These are phyloP conservation scores for Alopecurus myosuroides DNA, from an alignment of 176 grass and related monocot species.

Conservation along the genomic window DNA sequence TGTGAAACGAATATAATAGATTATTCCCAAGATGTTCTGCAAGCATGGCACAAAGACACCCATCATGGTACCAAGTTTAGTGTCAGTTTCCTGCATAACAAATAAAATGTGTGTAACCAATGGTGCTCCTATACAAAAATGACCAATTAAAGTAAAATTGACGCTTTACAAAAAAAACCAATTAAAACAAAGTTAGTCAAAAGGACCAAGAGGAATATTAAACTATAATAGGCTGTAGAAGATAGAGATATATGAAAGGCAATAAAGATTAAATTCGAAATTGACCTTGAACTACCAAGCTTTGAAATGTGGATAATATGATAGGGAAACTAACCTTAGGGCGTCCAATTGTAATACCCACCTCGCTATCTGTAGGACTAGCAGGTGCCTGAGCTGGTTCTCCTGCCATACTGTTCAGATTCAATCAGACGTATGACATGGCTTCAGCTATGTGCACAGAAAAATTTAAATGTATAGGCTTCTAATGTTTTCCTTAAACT, in stretches of 20 bases:
- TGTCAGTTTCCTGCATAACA: slow-evolving; percentile 42
- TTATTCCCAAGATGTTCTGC: slow-evolving; percentile 98
- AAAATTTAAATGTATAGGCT: neutral
- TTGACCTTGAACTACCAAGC: neutral
- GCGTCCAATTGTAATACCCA: slow-evolving; percentile 41
- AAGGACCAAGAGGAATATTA: neutral
- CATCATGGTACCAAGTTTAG: slow-evolving; percentile 89
- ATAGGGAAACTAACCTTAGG: slow-evolving; percentile 45
- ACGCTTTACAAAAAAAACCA: neutral
- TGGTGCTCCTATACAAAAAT: neutral
- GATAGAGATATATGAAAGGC: neutral
- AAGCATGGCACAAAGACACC: slow-evolving; percentile 96
- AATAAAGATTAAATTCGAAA: neutral
- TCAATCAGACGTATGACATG: slow-evolving; percentile 12
- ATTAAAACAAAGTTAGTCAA: neutral
- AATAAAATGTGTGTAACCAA: slow-evolving; percentile 17
- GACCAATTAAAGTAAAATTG: neutral
- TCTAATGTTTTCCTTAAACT: neutral
- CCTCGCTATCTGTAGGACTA: slow-evolving; percentile 58
- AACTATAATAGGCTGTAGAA: neutral
- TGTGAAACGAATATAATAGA: slow-evolving; percentile 95
- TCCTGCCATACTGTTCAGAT: slow-evolving; percentile 78
- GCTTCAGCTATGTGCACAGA: neutral
- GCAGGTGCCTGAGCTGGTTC: slow-evolving; percentile 48
- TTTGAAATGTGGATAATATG: neutral